Evolutionary conservation across 2,329 filamentous ascomycete genomes (phyloP).

Genomic region (Pseudogymnoascus sp.): DNA sequence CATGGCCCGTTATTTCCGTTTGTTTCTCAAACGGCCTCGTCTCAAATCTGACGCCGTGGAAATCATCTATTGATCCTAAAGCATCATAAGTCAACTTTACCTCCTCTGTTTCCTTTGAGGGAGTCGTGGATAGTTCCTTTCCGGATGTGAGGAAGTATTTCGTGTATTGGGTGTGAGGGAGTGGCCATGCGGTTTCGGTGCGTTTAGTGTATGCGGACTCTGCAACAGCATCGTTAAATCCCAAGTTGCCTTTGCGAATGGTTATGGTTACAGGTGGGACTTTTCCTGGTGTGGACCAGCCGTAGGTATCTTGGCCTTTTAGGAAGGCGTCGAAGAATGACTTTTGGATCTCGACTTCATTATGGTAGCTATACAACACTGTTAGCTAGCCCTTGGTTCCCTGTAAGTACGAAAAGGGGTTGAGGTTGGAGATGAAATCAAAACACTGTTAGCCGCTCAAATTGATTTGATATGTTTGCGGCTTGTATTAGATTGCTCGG

Average conservation of each 20-base stretch:
- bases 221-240: slow-evolving; percentile 44
- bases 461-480: neutral
- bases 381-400: neutral
- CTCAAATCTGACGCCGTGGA: neutral
- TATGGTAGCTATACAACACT: neutral
- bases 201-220: neutral
- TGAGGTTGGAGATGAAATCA: neutral
- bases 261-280: slow-evolving; percentile 55
- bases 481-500: neutral
- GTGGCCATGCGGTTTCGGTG: neutral
- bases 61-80: neutral
- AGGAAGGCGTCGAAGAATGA: slow-evolving; percentile 67
- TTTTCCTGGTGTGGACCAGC: slow-evolving; percentile 54
- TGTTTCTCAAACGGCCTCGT: neutral
- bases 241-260: slow-evolving; percentile 60
- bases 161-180: neutral
- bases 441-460: neutral
- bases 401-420: neutral
- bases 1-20: neutral
- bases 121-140: neutral
- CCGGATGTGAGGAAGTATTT: neutral
- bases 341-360: slow-evolving; percentile 48
- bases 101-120: neutral
- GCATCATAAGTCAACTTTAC: slow-evolving; percentile 30
- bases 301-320: slow-evolving; percentile 56